Base-by-base conservation (phyloP, 2,329 filamentous ascomycete species). In the Cytospora leucostoma region DNA sequence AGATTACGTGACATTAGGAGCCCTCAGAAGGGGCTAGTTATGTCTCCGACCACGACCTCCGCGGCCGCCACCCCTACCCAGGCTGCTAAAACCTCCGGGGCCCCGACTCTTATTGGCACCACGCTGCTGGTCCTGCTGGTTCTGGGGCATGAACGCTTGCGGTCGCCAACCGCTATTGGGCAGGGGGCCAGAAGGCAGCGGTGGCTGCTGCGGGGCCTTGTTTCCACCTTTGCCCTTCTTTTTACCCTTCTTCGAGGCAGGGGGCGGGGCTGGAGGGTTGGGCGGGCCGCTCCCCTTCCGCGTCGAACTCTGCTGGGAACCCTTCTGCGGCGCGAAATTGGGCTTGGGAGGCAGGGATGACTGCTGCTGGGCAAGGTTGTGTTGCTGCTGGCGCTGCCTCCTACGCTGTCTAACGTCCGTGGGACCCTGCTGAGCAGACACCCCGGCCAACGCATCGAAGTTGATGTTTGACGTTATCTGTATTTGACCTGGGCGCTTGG, bases 401-500 rank as follows among this genome's bases (percentile, higher is more conserved):
- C 60, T 59, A 33, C 50, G 59, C 50, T 62, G 50, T 11, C 37
- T 50, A 32, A 53, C 21, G 11, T 54, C 37, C 15, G 59, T 15
- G 6, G 51, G 19, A n/a, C 40, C 59, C 59, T 61, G 58, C 50
- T 60, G 58, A 11, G 19, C 38, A 8, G 53, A 35, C n/a, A 54
- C 12, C n/a, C 34, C 54, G 34, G 59, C 21, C 49, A 40, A 10
- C 2, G 37, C 61, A 13, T 58, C 64, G 38, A 66, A 66, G 21
- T 56, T 60, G 49, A 66, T 63, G 53, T 66, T 66, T 8, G 65
- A 66, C 21, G 63, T 54, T 37, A 66, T 66, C 53, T 56, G 50
- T 34, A 66, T 66, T 59, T 60, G 56, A 33, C 59, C 65, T 37
- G 32, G 49, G 34, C 58, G 51, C 49, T 61, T 60, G 10, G 56